Base-by-base conservation (phyloP, 1,139 yeast species). In the Hyphopichia khmerensis region DNA sequence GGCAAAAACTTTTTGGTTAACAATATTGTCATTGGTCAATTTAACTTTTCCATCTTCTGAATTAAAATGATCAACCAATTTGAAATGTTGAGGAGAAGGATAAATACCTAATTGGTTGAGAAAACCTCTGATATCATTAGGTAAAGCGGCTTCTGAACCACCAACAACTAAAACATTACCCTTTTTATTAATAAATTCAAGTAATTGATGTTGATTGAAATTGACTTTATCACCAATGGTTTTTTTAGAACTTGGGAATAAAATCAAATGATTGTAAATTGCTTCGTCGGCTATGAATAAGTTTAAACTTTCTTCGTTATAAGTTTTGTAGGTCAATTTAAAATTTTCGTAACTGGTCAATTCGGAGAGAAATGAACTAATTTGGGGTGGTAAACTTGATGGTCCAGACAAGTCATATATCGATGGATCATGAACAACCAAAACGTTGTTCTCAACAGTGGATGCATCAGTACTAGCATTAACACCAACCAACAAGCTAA, bases 41-140 rank as follows among this genome's bases (percentile, higher is more conserved):
- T 49, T 44, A 19, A 66, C 66, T 29, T 47, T 48, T 27, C 57
- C 63, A n/a, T 57, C 53, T 29, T 62, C 67, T 17, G 56, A 46
- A 45, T 64, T 59, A 64, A 88, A 89, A 60, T 87, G 86, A 62
- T 90, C 96, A 11, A 75, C 65, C 43, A 85, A 69, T 46, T 71
- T 64, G 61, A 80, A 84, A 40, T 82, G 84, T 58, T 82, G 85
- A 44, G 96, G 96, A 35, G 96, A 77, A 46, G 96, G 88, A 55
- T 75, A 80, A 41, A 95, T 83, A 24, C 96, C 99, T 51, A 90
- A 66, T 61, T 91, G 91, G 53, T 83, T 80, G 54, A 88, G 75
- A 54, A 86, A 84, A 5, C 76, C 67, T 47, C 90, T 78, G 27
- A 85, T 65, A 18, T 84, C 79, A 38, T 86, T 90, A 24, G 95